These are phyloP conservation scores for Delitschia confertaspora DNA, from an alignment of 495 filamentous ascomycete genomes.

Conservation along the genomic window DNA sequence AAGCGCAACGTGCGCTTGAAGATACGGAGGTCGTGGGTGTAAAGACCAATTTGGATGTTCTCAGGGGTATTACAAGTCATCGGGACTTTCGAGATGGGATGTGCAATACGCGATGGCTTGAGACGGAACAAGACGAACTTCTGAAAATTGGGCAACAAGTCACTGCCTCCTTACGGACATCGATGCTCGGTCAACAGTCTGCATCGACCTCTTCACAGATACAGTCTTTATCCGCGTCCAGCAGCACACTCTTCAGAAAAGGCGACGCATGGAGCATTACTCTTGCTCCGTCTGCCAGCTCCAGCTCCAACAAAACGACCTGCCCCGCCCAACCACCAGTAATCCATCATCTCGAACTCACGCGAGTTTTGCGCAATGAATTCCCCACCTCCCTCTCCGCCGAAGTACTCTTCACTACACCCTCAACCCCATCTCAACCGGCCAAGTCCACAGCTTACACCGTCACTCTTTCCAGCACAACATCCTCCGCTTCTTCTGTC, in stretches of 20 bases:
- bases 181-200: neutral
- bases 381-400: constrained; percentile 48
- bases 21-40: constrained; percentile 48
- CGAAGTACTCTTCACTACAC: constrained; percentile 47
- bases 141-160: constrained; percentile 30
- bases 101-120: constrained; percentile 53
- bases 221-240: constrained; percentile 5
- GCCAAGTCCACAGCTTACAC: constrained; percentile 33
- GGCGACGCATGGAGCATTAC: constrained; percentile 50
- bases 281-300: constrained; percentile 32
- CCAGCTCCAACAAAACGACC: constrained; percentile 7
- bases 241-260: constrained; percentile 44
- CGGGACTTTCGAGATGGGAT: constrained; percentile 38
- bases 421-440: constrained; percentile 26
- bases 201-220: constrained; percentile 1
- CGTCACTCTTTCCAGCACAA: constrained; percentile 41
- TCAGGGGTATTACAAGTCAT: constrained; percentile 46
- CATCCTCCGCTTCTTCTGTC: constrained; percentile 41
- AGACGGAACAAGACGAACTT: constrained; percentile 38
- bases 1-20: constrained; percentile 45
- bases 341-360: constrained; percentile 42
- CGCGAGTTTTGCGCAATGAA: constrained; percentile 48
- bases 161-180: neutral
- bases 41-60: constrained; percentile 47
- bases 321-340: constrained; percentile 21